These are phyloP conservation scores for Moricandia moricandioides DNA, from an alignment of 345 rosid genomes.

Conservation along the genomic window DNA sequence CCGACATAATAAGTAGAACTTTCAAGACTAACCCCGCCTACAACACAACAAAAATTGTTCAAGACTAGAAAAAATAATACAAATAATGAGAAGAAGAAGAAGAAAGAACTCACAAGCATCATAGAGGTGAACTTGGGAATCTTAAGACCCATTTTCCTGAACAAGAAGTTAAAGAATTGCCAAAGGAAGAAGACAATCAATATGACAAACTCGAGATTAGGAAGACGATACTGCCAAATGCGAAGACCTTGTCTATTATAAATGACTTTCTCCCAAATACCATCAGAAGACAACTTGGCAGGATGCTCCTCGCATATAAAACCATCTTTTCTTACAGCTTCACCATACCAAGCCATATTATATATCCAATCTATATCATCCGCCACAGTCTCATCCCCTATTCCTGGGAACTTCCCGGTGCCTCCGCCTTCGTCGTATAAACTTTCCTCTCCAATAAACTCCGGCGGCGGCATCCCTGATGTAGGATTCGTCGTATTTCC, in stretches of 20 bases:
- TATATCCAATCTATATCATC: background rate
- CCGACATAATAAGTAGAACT: background rate
- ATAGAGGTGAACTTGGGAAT: constrained; percentile 36
- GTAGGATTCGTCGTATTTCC: background rate
- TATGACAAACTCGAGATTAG: constrained; percentile 25
- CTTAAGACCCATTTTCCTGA: constrained; percentile 20
- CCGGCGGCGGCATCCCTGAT: background rate
- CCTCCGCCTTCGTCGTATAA: background rate
- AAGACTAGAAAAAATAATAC: background rate
- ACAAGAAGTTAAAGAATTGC: constrained; percentile 28
- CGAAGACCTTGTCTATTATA: background rate
- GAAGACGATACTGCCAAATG: constrained; percentile 31
- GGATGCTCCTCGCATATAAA: constrained; percentile 30
- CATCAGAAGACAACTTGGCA: constrained; percentile 29
- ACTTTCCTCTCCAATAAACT: background rate
- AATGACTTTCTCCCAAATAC: constrained; percentile 27
- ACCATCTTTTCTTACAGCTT: background rate
- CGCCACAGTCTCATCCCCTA: background rate
- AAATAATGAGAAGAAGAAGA: background rate
- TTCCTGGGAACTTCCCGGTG: background rate
- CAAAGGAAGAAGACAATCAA: constrained; percentile 22
- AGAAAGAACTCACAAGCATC: constrained; percentile 32
- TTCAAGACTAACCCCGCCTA: constrained; percentile 31
- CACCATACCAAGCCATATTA: constrained; percentile 16
- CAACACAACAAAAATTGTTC: background rate